A percentile compares a stretch with the other conserved stretches of the same genome.
These are phyloP conservation scores for Tetrapisispora nanseiensis DNA, from an alignment of 805 yeast species.

Conservation along the genomic window DNA sequence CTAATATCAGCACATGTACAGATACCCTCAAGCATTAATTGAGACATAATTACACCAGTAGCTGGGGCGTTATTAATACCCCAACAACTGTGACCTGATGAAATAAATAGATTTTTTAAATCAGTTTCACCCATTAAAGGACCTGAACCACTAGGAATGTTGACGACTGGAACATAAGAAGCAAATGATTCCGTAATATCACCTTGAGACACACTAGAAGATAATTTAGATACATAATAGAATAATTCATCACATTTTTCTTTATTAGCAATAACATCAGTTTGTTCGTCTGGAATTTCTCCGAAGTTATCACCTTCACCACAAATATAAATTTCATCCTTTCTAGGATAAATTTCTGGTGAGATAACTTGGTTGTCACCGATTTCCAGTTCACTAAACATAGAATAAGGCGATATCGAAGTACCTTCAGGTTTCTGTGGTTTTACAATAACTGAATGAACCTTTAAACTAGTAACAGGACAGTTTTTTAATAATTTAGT, in stretches of 20 bases:
- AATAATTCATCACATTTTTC: slow-evolving; percentile 84
- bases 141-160: slow-evolving; percentile 85
- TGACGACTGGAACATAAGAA: slow-evolving; percentile 89
- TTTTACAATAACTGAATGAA: slow-evolving; percentile 86
- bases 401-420: slow-evolving; percentile 70
- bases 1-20: slow-evolving; percentile 68
- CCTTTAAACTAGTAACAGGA: slow-evolving; percentile 88
- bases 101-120: slow-evolving; percentile 65
- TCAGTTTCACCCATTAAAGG: slow-evolving; percentile 93
- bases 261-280: slow-evolving; percentile 79
- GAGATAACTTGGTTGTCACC: slow-evolving; percentile 60
- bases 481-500: slow-evolving; percentile 82
- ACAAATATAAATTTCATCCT: slow-evolving; percentile 92
- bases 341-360: slow-evolving; percentile 92
- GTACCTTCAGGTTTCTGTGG: slow-evolving; percentile 56
- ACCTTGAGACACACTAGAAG: slow-evolving; percentile 63
- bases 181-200: slow-evolving; percentile 80
- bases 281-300: slow-evolving; percentile 87
- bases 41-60: slow-evolving; percentile 89
- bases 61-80: slow-evolving; percentile 97
- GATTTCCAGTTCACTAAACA: slow-evolving; percentile 80
- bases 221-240: slow-evolving; percentile 66
- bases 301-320: slow-evolving; percentile 94
- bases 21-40: slow-evolving; percentile 77
- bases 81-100: slow-evolving; percentile 97